A percentile compares a stretch with the other conserved stretches of the same genome.
Conservation (phyloP, 257 asterid genomes). For the Lavandula angustifolia region DNA sequence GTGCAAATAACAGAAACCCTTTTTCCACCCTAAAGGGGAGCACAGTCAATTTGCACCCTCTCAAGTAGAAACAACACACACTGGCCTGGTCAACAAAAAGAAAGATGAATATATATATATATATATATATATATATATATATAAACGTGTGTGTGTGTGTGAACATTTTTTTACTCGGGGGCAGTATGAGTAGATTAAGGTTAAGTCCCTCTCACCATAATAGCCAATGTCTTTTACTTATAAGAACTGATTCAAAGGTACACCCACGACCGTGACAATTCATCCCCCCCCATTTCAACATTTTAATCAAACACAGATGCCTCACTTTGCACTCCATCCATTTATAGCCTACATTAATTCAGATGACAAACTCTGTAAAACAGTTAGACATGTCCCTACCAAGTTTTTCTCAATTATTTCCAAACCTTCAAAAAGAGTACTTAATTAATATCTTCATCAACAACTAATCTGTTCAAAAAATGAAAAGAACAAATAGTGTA, state of each 20-base stretch:
- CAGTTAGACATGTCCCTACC: too few relatives aligned
- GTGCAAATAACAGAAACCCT: too few relatives aligned
- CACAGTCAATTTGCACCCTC: too few relatives aligned
- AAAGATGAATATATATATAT: too few relatives aligned
- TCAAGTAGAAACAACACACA: too few relatives aligned
- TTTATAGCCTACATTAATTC: not conserved
- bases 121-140: too few relatives aligned
- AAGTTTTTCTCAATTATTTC: too few relatives aligned
- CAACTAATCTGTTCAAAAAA: too few relatives aligned
- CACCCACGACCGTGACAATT: slow-evolving; percentile 68
- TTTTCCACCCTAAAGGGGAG: too few relatives aligned
- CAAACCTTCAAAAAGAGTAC: too few relatives aligned
- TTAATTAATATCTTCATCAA: not conserved
- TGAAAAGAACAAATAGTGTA: not conserved
- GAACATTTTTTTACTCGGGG: not conserved
- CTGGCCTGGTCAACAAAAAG: too few relatives aligned
- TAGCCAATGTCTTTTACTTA: slow-evolving; percentile 56
- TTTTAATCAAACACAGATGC: not conserved
- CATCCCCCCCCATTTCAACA: slow-evolving; percentile 37
- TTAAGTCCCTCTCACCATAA: slow-evolving; percentile 71
- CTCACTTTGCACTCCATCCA: not conserved
- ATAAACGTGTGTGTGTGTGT: too few relatives aligned
- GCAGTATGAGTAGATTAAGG: slow-evolving; percentile 27
- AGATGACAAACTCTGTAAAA: not conserved
- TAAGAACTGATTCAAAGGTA: slow-evolving; percentile 81